Conservation (phyloP, 2,329 filamentous ascomycete species). For the Aphanoascus verrucosus region DNA sequence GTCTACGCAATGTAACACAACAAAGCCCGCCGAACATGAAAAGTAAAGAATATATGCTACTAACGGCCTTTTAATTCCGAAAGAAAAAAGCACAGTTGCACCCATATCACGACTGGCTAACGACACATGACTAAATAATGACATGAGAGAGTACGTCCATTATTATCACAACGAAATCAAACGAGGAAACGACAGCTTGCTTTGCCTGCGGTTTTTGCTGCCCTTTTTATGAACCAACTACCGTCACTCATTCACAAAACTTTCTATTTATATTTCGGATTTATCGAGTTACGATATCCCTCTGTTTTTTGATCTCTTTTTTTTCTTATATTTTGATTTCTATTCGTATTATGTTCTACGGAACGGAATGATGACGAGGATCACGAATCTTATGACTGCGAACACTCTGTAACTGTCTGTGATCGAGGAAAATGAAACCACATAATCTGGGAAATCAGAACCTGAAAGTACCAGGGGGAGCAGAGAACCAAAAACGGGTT, state of each 20-base stretch:
- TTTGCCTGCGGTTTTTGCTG: constrained; percentile 2
- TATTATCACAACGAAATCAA: constrained; percentile 6
- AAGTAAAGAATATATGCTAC: constrained; percentile 3
- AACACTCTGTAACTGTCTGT: constrained; percentile 5
- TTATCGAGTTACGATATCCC: neutral
- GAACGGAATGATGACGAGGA: constrained; percentile 2
- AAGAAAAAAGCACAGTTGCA: neutral
- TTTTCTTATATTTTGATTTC: neutral
- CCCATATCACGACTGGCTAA: constrained; percentile 7
- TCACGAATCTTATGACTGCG: constrained; percentile 8
- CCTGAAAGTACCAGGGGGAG: neutral
- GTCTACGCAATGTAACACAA: constrained; percentile 14
- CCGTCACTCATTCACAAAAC: neutral
- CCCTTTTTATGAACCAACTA: neutral
- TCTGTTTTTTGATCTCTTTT: neutral
- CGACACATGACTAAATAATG: constrained; percentile 2
- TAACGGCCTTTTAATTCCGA: constrained; percentile 5
- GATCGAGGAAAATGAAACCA: neutral
- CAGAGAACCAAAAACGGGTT: neutral
- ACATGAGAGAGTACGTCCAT: neutral
- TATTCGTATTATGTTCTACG: neutral
- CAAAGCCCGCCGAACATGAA: neutral
- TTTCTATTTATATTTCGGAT: neutral
- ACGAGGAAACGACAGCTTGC: constrained; percentile 8
- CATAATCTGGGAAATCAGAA: neutral